phyloP scores from a whole-genome alignment of 129 eudicot species.

The Flaveria bidentis region DNA sequence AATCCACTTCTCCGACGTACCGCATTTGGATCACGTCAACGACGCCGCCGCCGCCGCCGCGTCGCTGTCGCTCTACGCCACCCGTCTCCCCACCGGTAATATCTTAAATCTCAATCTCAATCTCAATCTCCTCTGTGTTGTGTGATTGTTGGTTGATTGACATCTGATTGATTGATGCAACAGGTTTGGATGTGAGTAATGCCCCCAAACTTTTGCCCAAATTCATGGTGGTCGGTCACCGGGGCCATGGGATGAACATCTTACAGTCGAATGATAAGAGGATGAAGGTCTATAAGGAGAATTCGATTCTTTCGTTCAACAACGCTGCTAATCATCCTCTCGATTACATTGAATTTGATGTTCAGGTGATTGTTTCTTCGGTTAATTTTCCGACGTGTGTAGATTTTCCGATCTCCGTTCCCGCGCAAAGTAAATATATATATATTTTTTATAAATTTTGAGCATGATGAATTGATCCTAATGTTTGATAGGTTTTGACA shows the following conservation, averaged over 20 bases:
- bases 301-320: slow-evolving; percentile 77
- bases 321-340: slow-evolving; percentile 61
- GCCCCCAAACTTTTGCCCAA: slow-evolving; percentile 43
- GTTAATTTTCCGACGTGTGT: too few species aligned
- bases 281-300: slow-evolving; percentile 73
- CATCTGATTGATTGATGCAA: not conserved
- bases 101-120: too few species aligned
- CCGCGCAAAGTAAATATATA: not conserved
- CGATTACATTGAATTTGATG: slow-evolving; percentile 89
- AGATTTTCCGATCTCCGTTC: not conserved
- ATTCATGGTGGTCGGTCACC: slow-evolving; percentile 81
- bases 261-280: slow-evolving; percentile 74
- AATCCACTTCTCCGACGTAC: slow-evolving; percentile 79
- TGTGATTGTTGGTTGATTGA: too few species aligned
- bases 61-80: slow-evolving; percentile 46
- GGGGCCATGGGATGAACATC: slow-evolving; percentile 88
- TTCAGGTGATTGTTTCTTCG: slow-evolving; percentile 58
- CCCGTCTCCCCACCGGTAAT: slow-evolving; percentile 53
- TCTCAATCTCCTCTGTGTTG: too few species aligned
- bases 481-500: too few species aligned
- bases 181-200: slow-evolving; percentile 49
- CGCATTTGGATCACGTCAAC: slow-evolving; percentile 69
- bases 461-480: too few species aligned
- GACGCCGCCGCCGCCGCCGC: slow-evolving; percentile 52
- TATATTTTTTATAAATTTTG: not conserved